Conservation (phyloP, 495 filamentous ascomycete species). For the Penicillium macrosclerotiorum region DNA sequence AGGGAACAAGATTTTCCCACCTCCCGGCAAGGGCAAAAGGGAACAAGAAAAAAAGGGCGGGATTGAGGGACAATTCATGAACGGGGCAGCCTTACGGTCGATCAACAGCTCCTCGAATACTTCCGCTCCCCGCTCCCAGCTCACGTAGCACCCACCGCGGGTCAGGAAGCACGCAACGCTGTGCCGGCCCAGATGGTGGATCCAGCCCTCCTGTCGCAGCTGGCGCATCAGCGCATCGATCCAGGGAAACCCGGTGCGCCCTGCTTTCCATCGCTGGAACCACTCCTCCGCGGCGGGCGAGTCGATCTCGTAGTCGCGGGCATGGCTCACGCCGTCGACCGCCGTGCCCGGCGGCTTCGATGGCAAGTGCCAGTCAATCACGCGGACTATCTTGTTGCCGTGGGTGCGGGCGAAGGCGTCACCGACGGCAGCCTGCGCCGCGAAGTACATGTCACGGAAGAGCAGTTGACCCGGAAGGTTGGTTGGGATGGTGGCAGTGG, state of each 20-base stretch:
- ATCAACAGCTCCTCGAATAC: slow-evolving; percentile 72
- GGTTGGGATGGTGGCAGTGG: slow-evolving; percentile 52
- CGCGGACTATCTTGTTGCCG: slow-evolving; percentile 58
- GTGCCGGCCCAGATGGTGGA: slow-evolving; percentile 70
- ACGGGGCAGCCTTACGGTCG: slow-evolving; percentile 45
- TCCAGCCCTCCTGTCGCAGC: slow-evolving; percentile 66
- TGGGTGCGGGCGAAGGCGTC: slow-evolving; percentile 54
- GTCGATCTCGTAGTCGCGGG: slow-evolving; percentile 51
- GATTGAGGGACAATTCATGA: no score
- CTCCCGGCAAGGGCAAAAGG: no score
- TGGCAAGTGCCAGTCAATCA: slow-evolving; percentile 70
- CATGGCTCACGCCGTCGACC: slow-evolving; percentile 14
- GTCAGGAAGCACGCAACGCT: slow-evolving; percentile 72
- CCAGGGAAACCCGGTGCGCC: slow-evolving; percentile 68
- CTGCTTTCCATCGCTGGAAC: slow-evolving; percentile 63
- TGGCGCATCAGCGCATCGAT: slow-evolving; percentile 76
- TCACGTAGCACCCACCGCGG: slow-evolving; percentile 67
- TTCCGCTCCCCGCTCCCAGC: slow-evolving; percentile 71
- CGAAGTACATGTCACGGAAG: slow-evolving; percentile 78
- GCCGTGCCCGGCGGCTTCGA: slow-evolving; percentile 38
- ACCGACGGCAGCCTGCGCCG: slow-evolving; percentile 63
- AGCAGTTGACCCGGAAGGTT: slow-evolving; percentile 66
- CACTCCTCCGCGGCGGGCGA: slow-evolving; percentile 53
- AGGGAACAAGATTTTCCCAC: no score
- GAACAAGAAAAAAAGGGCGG: neutral